Evolutionary conservation across 345 rosid genomes (phyloP).

Genomic region (Lumnitzera racemosa): DNA sequence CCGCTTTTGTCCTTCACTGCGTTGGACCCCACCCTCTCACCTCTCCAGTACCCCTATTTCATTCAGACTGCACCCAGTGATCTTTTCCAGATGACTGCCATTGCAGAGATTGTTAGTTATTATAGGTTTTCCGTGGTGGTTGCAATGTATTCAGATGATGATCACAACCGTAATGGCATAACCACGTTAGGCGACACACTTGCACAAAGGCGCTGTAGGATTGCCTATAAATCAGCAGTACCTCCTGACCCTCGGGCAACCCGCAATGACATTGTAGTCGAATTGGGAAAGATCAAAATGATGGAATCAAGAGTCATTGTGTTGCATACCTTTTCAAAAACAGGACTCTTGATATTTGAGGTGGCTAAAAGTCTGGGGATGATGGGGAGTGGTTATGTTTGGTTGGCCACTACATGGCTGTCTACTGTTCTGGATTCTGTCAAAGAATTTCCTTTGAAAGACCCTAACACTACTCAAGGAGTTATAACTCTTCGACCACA

Average conservation of each 20-base stretch:
- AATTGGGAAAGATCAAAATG: slow-evolving; percentile 44
- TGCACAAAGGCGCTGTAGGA: slow-evolving; percentile 54
- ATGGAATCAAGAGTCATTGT: slow-evolving; percentile 80
- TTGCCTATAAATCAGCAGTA: slow-evolving; percentile 67
- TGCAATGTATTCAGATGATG: slow-evolving; percentile 69
- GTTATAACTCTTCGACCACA: slow-evolving; percentile 68
- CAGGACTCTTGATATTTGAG: slow-evolving; percentile 55
- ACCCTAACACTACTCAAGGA: slow-evolving; percentile 38
- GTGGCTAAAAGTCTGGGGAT: slow-evolving; percentile 75
- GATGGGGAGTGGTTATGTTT: slow-evolving; percentile 73
- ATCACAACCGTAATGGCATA: slow-evolving; percentile 68
- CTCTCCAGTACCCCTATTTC: slow-evolving; percentile 88
- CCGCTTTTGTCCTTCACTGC: slow-evolving; percentile 84
- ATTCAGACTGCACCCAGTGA: slow-evolving; percentile 91
- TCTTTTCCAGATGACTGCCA: slow-evolving; percentile 70
- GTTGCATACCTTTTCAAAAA: slow-evolving; percentile 39
- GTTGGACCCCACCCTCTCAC: slow-evolving; percentile 64
- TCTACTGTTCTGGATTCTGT: slow-evolving; percentile 65
- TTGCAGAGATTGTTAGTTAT: slow-evolving; percentile 64
- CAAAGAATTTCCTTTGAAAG: slow-evolving; percentile 22
- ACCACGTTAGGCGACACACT: slow-evolving; percentile 59
- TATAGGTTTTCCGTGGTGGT: slow-evolving; percentile 65
- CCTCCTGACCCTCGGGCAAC: slow-evolving; percentile 46
- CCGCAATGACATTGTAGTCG: slow-evolving; percentile 32
- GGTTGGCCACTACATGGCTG: slow-evolving; percentile 85